Evolutionary conservation across 768 basidiomycete genomes (phyloP), one percentile per base, ranked within the genome.

Genomic region (Terana coerulea): DNA sequence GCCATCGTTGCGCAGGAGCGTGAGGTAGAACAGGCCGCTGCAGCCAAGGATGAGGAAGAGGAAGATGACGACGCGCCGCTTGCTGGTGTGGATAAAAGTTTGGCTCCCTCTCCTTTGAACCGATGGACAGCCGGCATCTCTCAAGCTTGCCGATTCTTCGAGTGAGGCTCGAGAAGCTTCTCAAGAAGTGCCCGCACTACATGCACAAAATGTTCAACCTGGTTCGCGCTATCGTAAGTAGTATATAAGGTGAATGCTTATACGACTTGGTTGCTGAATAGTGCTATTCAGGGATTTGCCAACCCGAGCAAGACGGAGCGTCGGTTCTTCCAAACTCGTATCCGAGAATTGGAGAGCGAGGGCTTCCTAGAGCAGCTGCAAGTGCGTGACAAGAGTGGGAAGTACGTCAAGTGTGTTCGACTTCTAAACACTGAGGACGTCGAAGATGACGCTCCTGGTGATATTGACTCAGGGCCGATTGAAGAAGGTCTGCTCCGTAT

Each of bases 201-300:
- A 83, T 85, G 57, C 88, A 93, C 64, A 75, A 76, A 1, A 84
- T 87, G 9, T 78, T 79, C 45, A 91, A 94, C 52, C 73, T 95
- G 63, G 70, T 94, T n/a, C 67, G 86, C 49, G 81, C 81, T 15
- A 78, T 95, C 48, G 92, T 92, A 61, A 49, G 86, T n/a, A n/a
- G n/a, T 65, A 7, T 19, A 12, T 3, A 11, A 33, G 7, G 24
- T 40, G 35, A 15, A 39, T 43, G 46, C 22, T 40, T 56, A 11
- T 24, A 3, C 46, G 51, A 10, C 34, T 8, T 14, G 2, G 15
- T 21, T 35, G 25, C 37, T 31, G 33, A 33, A 33, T 34, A 28
- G 37, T 10, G 17, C 30, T 28, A 62, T 21, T 39, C 14, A 93
- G 90, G 91, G 91, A 2, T 90, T 90, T 63, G 59, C 72, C 19